Conservation (phyloP, 768 basidiomycete genomes). For the Obba rivulosa region DNA sequence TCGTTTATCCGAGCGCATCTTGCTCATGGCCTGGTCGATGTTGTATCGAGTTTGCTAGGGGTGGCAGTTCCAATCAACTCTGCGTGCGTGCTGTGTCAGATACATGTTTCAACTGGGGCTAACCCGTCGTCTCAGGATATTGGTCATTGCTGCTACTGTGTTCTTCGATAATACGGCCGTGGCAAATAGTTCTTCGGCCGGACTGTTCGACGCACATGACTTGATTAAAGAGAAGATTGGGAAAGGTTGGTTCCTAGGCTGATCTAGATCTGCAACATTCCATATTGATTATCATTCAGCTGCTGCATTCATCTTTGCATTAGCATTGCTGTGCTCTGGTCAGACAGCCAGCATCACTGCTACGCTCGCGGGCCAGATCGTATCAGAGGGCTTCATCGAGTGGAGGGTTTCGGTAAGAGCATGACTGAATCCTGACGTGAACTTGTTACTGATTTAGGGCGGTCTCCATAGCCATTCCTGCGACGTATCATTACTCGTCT, state of each 20-base stretch:
- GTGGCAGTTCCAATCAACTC: slow-evolving; percentile 57
- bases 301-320: slow-evolving; percentile 78
- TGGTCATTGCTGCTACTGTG: slow-evolving; percentile 77
- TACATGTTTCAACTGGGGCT: neutral
- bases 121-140: slow-evolving; percentile 49
- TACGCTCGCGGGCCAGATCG: slow-evolving; percentile 84
- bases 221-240: slow-evolving; percentile 65
- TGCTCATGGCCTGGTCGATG: slow-evolving; percentile 39
- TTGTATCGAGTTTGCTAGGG: slow-evolving; percentile 61
- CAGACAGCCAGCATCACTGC: slow-evolving; percentile 89
- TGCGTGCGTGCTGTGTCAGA: slow-evolving; percentile 12
- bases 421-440: neutral
- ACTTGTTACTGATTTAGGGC: neutral
- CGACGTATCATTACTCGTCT: slow-evolving; percentile 78
- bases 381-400: slow-evolving; percentile 84
- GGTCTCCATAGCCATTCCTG: slow-evolving; percentile 51
- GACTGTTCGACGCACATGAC: slow-evolving; percentile 78
- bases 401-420: slow-evolving; percentile 71
- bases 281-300: slow-evolving; percentile 33
- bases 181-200: slow-evolving; percentile 46
- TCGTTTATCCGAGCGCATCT: slow-evolving; percentile 34
- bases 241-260: slow-evolving; percentile 38
- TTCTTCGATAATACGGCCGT: slow-evolving; percentile 49
- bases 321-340: slow-evolving; percentile 82
- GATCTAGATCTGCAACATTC: too few relatives aligned